Evolutionary conservation across 1,284 basidiomycete species (phyloP), one percentile per base, ranked within the genome.

Genomic region (Fomes fomentarius): DNA sequence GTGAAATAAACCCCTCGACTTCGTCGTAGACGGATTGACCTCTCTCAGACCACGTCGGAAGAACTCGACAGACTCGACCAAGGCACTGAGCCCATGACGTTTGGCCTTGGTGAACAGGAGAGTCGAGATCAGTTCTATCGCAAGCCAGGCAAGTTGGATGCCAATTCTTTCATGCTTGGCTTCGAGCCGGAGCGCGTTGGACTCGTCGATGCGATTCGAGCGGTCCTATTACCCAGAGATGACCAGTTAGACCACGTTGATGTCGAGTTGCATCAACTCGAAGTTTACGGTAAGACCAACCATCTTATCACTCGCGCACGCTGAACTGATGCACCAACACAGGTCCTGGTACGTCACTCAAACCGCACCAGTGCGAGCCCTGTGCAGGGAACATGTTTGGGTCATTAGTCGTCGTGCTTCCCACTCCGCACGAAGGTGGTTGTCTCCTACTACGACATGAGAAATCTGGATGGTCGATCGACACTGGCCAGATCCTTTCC

Each of bases 381-480:
- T 68, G 69, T 8, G 60, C 62, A 14, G 56, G 65, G 10, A 64
- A 62, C 25, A 77, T 76, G 76, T 74, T 79, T 47, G 77, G 73
- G 14, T 78, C 77, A 1, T 71, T 79, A 14, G 72, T 80, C 12
- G 42, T 78, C 41, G 74, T 76, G 17, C 69, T 69, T 51, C 74
- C 75, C 19, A 75, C 75, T 1, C 19, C 61, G 0, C 75, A 80
- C 46, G 62, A 71, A 52, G 76, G 78, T 6, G 77, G 76, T 5
- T 49, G 54, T 4, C 66, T 80, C 7, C 33, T 71, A 19, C 64
- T 78, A 4, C 66, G 69, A 28, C 70, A 76, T 40, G 58, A 57
- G 15, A 63, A 51, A 12, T 38, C 67, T 26, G 74, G 70, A 21
- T 77, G 56, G 49, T 54, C 52, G 9, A 45, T 77, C 56, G 69